Evolutionary conservation across 2,329 filamentous ascomycete species (phyloP), one percentile per base, ranked within the genome.

Genomic region (Thelonectria rubi): DNA sequence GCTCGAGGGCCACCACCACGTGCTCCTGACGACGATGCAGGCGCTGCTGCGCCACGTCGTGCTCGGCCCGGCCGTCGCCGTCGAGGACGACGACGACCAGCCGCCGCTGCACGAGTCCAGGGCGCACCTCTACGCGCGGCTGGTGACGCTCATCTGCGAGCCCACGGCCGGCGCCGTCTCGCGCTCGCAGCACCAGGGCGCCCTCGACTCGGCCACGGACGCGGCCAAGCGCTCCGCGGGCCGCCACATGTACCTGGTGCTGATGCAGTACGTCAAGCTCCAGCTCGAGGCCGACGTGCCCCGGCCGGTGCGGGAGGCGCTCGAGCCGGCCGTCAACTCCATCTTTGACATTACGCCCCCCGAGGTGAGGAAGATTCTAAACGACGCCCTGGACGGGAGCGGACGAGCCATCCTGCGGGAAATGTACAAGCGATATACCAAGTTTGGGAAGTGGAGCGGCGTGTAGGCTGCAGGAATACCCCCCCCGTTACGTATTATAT

Each of bases 391-490:
- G 75, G 87, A 89, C 70, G 79, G 77, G 3, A 85, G 82, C 65
- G 87, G 86, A 7, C 78, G 87, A 62, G 86, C 84, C 1, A 81
- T 90, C 26, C 80, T 88, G 73, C 80, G 80, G 65, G 82, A 84
- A 61, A 78, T 89, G 79, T 88, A 83, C 64, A 84, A 81, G 69
- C 79, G 83, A 73, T 90, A 87, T 72, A 80, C 80, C 72, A 86
- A 82, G 75, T 88, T 88, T 78, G 86, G 86, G 43, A 88, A 87
- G 78, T 89, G 87, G 86, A 86, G 77, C 53, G 86, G 85, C 34
- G 80, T 87, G 21, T 87, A 79, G 74, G 66, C 53, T 26, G 40
- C 48, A 57, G 52, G 60, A 57, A 71, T 66, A 71, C 63, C 64
- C 65, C 9, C 63, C 64, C 65, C 9, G 49, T 24, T 14, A 39